Base-by-base conservation (phyloP, 2,329 filamentous ascomycete genomes). In the Trichoderma citrinoviride region DNA sequence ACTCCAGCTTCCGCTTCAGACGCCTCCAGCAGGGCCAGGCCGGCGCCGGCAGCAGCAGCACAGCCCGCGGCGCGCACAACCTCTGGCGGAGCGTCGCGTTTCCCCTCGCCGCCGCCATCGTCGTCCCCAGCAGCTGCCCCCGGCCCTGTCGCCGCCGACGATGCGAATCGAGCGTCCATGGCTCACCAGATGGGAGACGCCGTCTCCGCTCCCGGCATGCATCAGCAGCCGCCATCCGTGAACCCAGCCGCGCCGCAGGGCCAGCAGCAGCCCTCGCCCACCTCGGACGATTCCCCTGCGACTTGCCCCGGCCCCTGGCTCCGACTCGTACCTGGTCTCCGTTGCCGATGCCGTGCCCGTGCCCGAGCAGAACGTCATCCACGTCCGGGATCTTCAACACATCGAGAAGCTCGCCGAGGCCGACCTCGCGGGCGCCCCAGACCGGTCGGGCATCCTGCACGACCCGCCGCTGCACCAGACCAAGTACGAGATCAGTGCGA, bases 401-500 rank as follows among this genome's bases (percentile, higher is more conserved):
- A 94, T 99, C 67, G 91, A 95, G 75, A 92, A 87, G 74, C 90
- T 99, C 68, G 93, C 92, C 27, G 88, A 85, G 68, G 90, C 94
- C 68, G 92, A 97, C 69, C 82, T 89, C 73, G 87, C 80, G 25
- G 78, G 79, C 15, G 53, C 52, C 19, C 52, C 41, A 8, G 55
- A 29, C 62, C 79, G 78, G 2, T 70, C 83, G 68, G 79, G 84
- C 71, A 80, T 80, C 64, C 77, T 82, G 64, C 82, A 81, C 68
- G 84, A 81, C 66, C 79, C 81, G 14, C 82, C 80, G 40, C 75
- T 82, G 43, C 83, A 84, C 70, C 82, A 82, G 68, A 84, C 84
- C 78, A 87, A 87, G 74, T 99, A 97, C 76, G 95, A 98, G 77
- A 97, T 99, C 71, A 97, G 93, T 78, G 91, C 87, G 61, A 98